These are phyloP conservation scores for Panaeolus papilionaceus DNA, from an alignment of 768 basidiomycete genomes.

Conservation along the genomic window DNA sequence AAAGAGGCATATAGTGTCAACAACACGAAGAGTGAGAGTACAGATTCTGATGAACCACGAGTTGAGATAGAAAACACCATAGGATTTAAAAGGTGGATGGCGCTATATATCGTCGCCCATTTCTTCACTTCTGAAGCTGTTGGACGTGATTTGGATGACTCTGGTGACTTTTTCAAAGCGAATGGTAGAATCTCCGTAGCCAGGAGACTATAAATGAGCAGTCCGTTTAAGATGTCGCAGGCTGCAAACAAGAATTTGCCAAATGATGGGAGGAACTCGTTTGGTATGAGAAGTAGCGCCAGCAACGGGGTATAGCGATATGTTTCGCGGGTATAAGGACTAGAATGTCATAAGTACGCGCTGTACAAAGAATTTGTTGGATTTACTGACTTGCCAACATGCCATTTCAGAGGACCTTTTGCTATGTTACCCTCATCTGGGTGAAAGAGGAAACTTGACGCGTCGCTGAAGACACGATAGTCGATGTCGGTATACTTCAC, in stretches of 20 bases:
- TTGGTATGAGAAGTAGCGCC: constrained; percentile 82
- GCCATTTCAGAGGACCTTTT: constrained; percentile 60
- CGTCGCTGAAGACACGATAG: constrained; percentile 95
- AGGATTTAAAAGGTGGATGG: constrained; percentile 89
- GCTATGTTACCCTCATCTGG: constrained; percentile 54
- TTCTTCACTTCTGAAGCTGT: constrained; percentile 22
- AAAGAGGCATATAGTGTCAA: constrained; percentile 67
- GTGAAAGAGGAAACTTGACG: constrained; percentile 70
- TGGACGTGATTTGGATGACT: constrained; percentile 16
- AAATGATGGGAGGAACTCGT: constrained; percentile 83
- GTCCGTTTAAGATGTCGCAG: constrained; percentile 83
- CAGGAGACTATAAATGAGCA: constrained; percentile 71
- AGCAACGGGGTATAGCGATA: constrained; percentile 97
- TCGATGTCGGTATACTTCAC: constrained; percentile 99
- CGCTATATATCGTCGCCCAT: constrained; percentile 63
- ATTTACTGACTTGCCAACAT: constrained; percentile 77
- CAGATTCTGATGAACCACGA: constrained; percentile 92
- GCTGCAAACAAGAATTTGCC: constrained; percentile 90
- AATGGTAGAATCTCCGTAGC: constrained; percentile 52
- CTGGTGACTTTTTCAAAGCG: constrained; percentile 2
- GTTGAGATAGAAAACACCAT: constrained; percentile 97
- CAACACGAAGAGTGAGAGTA: constrained; percentile 83
- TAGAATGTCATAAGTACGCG: constrained; percentile 37
- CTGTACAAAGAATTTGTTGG: constrained; percentile 13
- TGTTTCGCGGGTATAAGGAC: constrained; percentile 90